These are phyloP conservation scores for Zymoseptoria ardabiliae DNA, from an alignment of 2,329 filamentous ascomycete species.

Conservation along the genomic window DNA sequence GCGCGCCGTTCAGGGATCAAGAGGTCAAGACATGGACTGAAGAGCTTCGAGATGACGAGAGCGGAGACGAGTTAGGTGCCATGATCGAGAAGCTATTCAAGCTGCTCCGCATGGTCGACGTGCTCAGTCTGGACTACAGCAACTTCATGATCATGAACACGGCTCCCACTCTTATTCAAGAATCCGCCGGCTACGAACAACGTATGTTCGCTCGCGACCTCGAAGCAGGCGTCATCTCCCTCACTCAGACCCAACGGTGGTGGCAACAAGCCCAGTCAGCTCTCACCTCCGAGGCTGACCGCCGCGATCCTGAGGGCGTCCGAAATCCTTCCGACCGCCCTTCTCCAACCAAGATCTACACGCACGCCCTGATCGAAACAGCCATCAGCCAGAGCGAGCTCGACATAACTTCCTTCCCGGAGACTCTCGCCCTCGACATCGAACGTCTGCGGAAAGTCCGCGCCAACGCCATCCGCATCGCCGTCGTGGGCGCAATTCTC, in stretches of 20 bases:
- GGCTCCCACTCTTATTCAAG: conserved; percentile 63
- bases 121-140: conserved; percentile 72
- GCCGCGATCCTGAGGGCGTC: conserved; percentile 62
- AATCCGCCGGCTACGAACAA: conserved; percentile 66
- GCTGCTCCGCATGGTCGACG: conserved; percentile 66
- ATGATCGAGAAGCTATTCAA: conserved; percentile 71
- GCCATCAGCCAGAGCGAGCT: conserved; percentile 60
- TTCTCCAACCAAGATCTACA: conserved; percentile 63
- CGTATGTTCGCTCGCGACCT: conserved; percentile 62
- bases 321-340: conserved; percentile 56
- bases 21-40: conserved; percentile 63
- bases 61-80: conserved; percentile 46
- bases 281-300: conserved; percentile 57
- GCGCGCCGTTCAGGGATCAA: conserved; percentile 71
- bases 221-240: conserved; percentile 46
- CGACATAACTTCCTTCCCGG: conserved; percentile 51
- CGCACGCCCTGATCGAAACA: conserved; percentile 66
- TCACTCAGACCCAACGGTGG: conserved; percentile 56
- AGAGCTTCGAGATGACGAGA: conserved; percentile 35
- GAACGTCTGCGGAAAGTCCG: conserved; percentile 55
- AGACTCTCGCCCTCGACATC: conserved; percentile 64
- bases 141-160: conserved; percentile 71
- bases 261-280: conserved; percentile 60
- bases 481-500: conserved; percentile 66
- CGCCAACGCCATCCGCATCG: conserved; percentile 54